Percentiles rank a stretch among this genome's conserved stretches.
phyloP scores from a whole-genome alignment of 2,329 filamentous ascomycete species.

The Phaeosphaeria sp. region DNA sequence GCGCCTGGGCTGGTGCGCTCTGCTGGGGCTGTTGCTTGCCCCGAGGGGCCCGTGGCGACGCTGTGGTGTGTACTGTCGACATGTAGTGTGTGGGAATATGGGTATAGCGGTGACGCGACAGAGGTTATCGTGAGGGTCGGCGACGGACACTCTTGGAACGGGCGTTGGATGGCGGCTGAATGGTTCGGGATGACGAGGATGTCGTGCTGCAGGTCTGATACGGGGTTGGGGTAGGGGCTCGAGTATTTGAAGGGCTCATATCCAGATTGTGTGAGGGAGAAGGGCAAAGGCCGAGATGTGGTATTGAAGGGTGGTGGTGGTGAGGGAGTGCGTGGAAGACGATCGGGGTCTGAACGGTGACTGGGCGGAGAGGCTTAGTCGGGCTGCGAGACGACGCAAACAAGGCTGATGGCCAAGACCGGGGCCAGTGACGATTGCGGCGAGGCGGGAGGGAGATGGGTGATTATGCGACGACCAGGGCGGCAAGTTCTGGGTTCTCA shows the following conservation, averaged over 20 bases:
- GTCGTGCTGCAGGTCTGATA: constrained; percentile 25
- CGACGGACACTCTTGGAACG: constrained; percentile 28
- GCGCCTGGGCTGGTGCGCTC: constrained; percentile 33
- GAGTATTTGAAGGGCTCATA: constrained; percentile 42
- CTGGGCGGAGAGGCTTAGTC: constrained; percentile 24
- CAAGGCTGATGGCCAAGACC: constrained; percentile 18
- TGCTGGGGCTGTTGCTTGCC: constrained; percentile 39
- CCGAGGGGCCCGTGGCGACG: constrained; percentile 43
- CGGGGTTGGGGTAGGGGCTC: constrained; percentile 24
- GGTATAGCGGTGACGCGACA: constrained; percentile 8
- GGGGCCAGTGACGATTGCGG: constrained; percentile 25
- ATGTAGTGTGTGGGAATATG: constrained; percentile 27
- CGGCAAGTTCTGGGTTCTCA: background rate
- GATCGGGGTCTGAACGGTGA: constrained; percentile 19
- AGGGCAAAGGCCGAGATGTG: constrained; percentile 27
- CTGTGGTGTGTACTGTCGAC: constrained; percentile 40
- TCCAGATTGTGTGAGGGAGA: constrained; percentile 37
- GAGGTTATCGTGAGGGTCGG: constrained; percentile 35
- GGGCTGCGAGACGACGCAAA: constrained; percentile 21
- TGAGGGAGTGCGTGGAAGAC: constrained; percentile 13
- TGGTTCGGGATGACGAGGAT: constrained; percentile 31
- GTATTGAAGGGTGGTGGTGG: constrained; percentile 14
- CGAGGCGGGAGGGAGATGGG: constrained; percentile 5
- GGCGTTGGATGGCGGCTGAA: constrained; percentile 16
- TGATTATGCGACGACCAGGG: background rate